These are phyloP conservation scores for Fraxinus greggii DNA, from an alignment of 305 asterid genomes.

Conservation along the genomic window DNA sequence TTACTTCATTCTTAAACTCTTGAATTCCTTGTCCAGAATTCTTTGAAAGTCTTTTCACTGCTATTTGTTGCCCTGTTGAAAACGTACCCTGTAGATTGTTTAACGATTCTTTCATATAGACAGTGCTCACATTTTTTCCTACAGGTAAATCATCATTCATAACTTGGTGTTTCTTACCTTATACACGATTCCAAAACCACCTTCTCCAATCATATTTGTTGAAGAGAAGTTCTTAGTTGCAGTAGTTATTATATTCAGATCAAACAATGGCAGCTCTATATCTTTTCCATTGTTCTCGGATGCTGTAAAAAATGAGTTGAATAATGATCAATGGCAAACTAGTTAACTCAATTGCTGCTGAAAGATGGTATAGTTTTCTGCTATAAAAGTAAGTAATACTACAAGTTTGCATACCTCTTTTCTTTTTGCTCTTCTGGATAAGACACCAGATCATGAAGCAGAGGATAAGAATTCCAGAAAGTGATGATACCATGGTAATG, in stretches of 20 bases:
- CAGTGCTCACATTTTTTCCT: not conserved
- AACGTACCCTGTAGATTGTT: not conserved
- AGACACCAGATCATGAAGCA: not conserved
- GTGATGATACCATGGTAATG: not conserved
- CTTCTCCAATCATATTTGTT: not conserved
- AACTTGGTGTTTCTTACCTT: not conserved
- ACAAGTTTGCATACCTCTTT: not conserved
- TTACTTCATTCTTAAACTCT: slow-evolving; percentile 4
- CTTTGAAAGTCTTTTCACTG: not conserved
- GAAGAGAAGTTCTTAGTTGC: not conserved
- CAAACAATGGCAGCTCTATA: not conserved
- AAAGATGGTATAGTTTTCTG: not conserved
- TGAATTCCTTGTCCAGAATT: slow-evolving; percentile 2
- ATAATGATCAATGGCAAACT: not conserved
- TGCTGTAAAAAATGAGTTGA: not conserved
- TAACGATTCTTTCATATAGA: not conserved
- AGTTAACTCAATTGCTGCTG: not conserved
- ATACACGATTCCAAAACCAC: not conserved
- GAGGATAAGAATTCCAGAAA: not conserved
- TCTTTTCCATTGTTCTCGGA: not conserved
- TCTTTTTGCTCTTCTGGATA: not conserved
- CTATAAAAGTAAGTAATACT: not conserved
- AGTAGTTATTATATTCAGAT: not conserved
- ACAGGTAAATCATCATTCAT: not conserved
- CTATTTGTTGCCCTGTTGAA: not conserved